phyloP scores from a whole-genome alignment of 306 rosid species.

The Trichosanthes cucumerina region DNA sequence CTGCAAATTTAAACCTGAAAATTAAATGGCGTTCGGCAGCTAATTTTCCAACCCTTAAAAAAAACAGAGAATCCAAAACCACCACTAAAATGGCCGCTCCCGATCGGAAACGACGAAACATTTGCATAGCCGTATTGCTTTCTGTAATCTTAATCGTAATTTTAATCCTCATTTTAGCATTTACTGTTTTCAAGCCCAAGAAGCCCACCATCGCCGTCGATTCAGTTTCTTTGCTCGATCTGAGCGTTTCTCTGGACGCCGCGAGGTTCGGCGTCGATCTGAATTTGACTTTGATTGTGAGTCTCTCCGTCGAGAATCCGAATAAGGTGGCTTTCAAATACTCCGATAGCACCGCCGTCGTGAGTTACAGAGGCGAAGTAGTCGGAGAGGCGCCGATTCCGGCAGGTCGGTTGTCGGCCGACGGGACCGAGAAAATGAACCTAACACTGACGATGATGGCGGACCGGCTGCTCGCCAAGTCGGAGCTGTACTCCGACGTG shows the following conservation, averaged over 20 bases:
- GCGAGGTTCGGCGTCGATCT: slow-evolving; percentile 6
- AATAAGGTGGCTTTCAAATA: slow-evolving; percentile 36
- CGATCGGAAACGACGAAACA: neutral
- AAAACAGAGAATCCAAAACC: neutral
- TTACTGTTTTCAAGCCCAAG: slow-evolving; percentile 42
- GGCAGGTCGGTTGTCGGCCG: slow-evolving; percentile 16
- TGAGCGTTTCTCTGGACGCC: slow-evolving; percentile 15
- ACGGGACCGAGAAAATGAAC: slow-evolving; percentile 22
- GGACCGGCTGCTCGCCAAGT: slow-evolving; percentile 25
- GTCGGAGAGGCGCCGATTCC: slow-evolving; percentile 47
- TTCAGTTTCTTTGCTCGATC: slow-evolving; percentile 18
- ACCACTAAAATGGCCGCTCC: neutral
- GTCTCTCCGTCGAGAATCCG: slow-evolving; percentile 34
- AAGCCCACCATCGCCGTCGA: slow-evolving; percentile 14
- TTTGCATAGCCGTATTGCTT: neutral
- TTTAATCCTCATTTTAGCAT: slow-evolving; percentile 19
- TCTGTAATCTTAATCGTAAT: neutral
- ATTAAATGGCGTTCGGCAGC: neutral
- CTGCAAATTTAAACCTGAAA: neutral
- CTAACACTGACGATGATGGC: slow-evolving; percentile 40
- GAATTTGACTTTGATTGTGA: slow-evolving; percentile 30
- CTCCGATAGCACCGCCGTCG: slow-evolving; percentile 17
- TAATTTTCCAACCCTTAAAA: neutral
- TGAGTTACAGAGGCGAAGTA: slow-evolving; percentile 43
- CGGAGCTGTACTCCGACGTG: slow-evolving; percentile 25